Base-by-base conservation (phyloP, 805 yeast genomes). In the Sungouiella blattae region DNA sequence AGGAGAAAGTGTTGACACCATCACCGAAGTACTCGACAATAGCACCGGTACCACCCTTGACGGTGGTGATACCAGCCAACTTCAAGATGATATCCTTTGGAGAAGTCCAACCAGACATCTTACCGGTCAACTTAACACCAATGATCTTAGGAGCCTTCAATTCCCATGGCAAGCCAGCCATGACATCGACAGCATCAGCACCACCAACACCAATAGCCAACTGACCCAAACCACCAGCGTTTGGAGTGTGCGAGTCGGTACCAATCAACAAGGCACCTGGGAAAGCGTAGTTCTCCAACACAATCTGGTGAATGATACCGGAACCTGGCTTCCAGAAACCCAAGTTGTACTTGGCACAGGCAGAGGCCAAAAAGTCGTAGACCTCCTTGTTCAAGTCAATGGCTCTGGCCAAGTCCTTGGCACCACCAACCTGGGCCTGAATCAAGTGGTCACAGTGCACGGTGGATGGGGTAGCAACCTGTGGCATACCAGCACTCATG, bases 281-380 rank as follows among this genome's bases (percentile, higher is more conserved):
- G 79, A 85, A 87, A 43, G 96, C 93, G 67, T 86, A 89, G 75
- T 89, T 91, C 73, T 89, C 98, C 58, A 89, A 75, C 32, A 89
- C 94, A 50, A 89, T 91, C 73, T 89, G 98, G 71, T 89, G 98
- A 57, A 89, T 89, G 56, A 89, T 89, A 76, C 98, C 98, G 27
- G 96, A 88, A 58, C 97, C 97, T 54, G 97, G 96, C 60, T 89
- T 89, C 98, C 98, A 89, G 80, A 89, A 89, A 66, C 95, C 96
- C 64, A 89, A 84, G 73, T 91, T 88, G 73, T 89, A 89, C 73
- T 88, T 89, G 54, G 91, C 88, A 56, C 95, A 87, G 47, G 96
- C 89, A 39, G 88, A 69, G 48, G 85, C 77, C 64, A 89, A 75
- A 71, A 89, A 91, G 67, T 89, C 95, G 67, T 79, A 89, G 47